Base-by-base conservation (phyloP, 129 eudicot genomes). In the Cynara cardunculus region DNA sequence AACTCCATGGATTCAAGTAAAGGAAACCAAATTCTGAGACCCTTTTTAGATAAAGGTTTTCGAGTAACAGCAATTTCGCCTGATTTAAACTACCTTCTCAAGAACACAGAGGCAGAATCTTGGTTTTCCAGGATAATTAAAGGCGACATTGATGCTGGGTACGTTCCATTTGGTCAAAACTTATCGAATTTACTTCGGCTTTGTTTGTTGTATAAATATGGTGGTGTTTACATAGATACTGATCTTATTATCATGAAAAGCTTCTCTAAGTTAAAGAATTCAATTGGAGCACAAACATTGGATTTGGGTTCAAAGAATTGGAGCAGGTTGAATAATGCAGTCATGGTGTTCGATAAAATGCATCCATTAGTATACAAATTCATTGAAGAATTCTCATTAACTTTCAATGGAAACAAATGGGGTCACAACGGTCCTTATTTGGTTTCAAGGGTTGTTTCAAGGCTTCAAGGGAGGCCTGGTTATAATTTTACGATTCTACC, bases 401-500 rank as follows among this genome's bases (percentile, higher is more conserved):
- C 99, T 44, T 95, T 95, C 61, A 87, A 95, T 82, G 99, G 99
- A 37, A 95, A 89, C 71, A 95, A 95, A 87, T 95, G 99, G 99
- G 99, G 99, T 71, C 97, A 92, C 69, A 95, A 95, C 81, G 99
- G 99, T 16, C 99, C 99, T 59, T 95, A 95, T 81, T 76, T 95
- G 86, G 99, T 95, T 61, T 95, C 99, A 31, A 87, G 99, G 81
- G 99, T 95, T 62, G 94, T 95, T 37, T 68, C 82, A 26, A 85
- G 97, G 89, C 84, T 95, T 10, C 49, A 49, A 66, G 93, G 83
- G 21, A 81, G 89, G 56, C 81, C 76, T 13, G 93, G 87, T 24
- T 93, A 65, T 30, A 86, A 89, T 64, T 85, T 92, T 74, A 90
- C 91, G 8, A 74, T 95, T 53, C 32, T 95, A 77, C 90, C 94